Evolutionary conservation across 805 yeast species (phyloP).

Genomic region (Saturnispora zaruensis): DNA sequence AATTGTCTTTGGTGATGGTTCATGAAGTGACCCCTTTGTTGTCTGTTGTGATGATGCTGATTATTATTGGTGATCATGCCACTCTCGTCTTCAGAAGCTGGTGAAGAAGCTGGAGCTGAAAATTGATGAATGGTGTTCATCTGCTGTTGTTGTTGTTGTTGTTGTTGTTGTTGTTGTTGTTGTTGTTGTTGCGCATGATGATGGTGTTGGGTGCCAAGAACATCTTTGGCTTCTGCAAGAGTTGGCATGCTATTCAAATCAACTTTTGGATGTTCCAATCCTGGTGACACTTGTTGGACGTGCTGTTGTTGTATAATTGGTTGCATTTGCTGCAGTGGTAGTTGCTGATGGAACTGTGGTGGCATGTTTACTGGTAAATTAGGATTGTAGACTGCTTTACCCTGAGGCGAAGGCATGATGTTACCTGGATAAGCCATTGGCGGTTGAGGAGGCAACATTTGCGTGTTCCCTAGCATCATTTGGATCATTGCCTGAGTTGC

Average conservation of each 20-base stretch:
- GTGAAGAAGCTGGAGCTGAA: conserved; percentile 9
- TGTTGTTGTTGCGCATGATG: neutral
- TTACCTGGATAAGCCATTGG: conserved; percentile 9
- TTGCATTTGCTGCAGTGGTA: conserved; percentile 12
- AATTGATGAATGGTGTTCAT: neutral
- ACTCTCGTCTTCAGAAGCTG: conserved; percentile 5
- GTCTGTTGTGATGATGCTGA: conserved; percentile 14
- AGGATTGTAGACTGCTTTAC: conserved; percentile 15
- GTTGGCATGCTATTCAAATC: conserved; percentile 21
- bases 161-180: neutral
- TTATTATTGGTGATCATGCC: neutral
- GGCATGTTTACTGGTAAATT: conserved; percentile 15
- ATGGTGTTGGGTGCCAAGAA: conserved; percentile 3
- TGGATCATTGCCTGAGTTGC: conserved; percentile 29
- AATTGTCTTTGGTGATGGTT: conserved; percentile 17
- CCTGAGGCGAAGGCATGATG: conserved; percentile 10
- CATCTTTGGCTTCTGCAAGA: conserved; percentile 9
- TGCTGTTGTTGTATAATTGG: conserved; percentile 13
- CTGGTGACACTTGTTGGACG: conserved; percentile 1
- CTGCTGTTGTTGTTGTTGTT: neutral
- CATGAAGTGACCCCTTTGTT: conserved; percentile 13
- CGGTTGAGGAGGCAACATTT: conserved; percentile 12
- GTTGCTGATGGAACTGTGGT: conserved; percentile 10
- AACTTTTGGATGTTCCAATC: conserved; percentile 14
- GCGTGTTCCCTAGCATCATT: conserved; percentile 19